Evolutionary conservation across 1,139 yeast genomes (phyloP), one percentile per base, ranked within the genome.

Genomic region (Saccharomyces hybrid): DNA sequence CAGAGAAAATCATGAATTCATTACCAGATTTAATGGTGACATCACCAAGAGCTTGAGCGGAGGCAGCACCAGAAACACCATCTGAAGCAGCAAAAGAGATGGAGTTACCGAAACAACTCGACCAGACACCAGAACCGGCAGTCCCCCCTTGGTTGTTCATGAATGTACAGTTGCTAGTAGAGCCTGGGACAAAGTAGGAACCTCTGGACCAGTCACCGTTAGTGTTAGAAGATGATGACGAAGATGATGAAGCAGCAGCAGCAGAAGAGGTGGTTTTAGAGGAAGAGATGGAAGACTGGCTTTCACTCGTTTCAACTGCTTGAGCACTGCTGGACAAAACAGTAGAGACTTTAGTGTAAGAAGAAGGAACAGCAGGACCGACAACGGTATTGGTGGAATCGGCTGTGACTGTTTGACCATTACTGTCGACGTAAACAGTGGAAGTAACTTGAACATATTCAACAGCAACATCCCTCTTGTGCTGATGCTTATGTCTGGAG

Each of bases 81-180:
- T 89, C 88, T 13, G 85, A 63, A 58, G 78, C 86, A 57, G 88
- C 85, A 73, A 77, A 91, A 0, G 97, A 86, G 59, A 93, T 79
- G 32, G 96, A 95, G 77, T 83, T 81, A 65, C 98, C 99, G 71
- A 88, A 86, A 73, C 89, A 82, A 46, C 83, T 68, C 50, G 93
- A 88, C 85, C 88, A 89, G 49, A 79, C 80, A 74, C 97, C 97
- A 19, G 96, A 86, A 54, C 88, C 89, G n/a, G 82, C 74, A 52
- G 82, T 77, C 58, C 85, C 88, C 67, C 97, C 97, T 59, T 80
- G 80, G 66, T 82, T 80, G 77, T 91, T 91, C 76, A 91, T 78
- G 77, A 91, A 91, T 46, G 87, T 86, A 60, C 86, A 80, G 71
- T 90, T 90, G 62, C 79, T 75, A 48, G 90, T 69, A 13, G 82